These are phyloP conservation scores for Marchantia polymorpha DNA, from an alignment of 225 moss, liverwort and hornwort genomes.

Conservation along the genomic window DNA sequence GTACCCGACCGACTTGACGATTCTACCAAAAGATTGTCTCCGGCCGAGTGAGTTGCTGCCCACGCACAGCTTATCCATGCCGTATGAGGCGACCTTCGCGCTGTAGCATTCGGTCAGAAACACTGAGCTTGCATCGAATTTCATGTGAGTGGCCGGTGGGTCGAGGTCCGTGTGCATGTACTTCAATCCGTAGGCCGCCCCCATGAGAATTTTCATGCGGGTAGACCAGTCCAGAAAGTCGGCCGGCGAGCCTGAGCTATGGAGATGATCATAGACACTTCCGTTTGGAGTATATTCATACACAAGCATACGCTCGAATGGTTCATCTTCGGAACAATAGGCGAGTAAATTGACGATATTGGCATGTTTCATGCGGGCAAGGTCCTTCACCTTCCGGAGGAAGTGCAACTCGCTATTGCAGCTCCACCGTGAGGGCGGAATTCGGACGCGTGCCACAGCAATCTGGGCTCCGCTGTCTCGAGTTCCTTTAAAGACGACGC, in stretches of 20 bases:
- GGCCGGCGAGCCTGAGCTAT: conserved; percentile 43
- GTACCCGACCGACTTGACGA: conserved; percentile 35
- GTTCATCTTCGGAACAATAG: conserved; percentile 63
- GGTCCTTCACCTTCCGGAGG: conserved; percentile 66
- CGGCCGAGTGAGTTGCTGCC: conserved; percentile 24
- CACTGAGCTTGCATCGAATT: conserved; percentile 58
- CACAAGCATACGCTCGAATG: conserved; percentile 76
- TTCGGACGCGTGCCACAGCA: conserved; percentile 69
- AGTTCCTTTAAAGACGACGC: conserved; percentile 75
- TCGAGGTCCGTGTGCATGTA: conserved; percentile 89
- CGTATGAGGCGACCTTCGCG: conserved; percentile 63
- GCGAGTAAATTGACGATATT: conserved; percentile 81
- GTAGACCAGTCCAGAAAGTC: conserved; percentile 80
- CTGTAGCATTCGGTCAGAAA: conserved; percentile 73
- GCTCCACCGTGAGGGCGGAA: conserved; percentile 56
- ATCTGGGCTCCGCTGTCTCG: conserved; percentile 65
- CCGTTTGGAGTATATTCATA: conserved; percentile 95
- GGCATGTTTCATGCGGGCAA: conserved; percentile 73
- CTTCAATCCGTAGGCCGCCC: conserved; percentile 61
- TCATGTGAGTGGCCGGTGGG: conserved; percentile 68
- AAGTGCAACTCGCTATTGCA: conserved; percentile 56
- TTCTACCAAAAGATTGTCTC: conserved; percentile 36
- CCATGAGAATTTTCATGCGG: conserved; percentile 85
- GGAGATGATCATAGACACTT: conserved; percentile 69
- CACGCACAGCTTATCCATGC: conserved; percentile 35